Base-by-base conservation (phyloP, 2,329 filamentous ascomycete species). In the Incumbomyces delicatus region DNA sequence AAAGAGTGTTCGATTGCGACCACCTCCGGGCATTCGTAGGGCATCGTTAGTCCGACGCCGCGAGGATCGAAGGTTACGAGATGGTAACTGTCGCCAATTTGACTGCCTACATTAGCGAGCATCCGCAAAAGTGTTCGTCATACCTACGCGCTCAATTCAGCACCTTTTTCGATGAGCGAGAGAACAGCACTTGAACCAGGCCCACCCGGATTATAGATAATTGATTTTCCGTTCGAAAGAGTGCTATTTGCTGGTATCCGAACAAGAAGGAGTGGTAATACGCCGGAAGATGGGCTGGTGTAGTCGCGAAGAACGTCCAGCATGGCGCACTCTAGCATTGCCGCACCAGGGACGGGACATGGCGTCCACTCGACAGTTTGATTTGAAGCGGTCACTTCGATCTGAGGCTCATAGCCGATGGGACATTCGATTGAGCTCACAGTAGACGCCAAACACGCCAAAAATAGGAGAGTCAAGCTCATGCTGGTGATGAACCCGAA, bases 31-130 rank as follows among this genome's bases (percentile, higher is more conserved):
- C 38, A 48, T 22, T 41, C 20, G 29, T 47, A 47, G 7, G 45
- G 46, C n/a, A 48, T 37, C 10, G 46, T 48, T 13, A 44, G 30
- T n/a, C 54, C 54, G n/a, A 61, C 53, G 8, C 60, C 60, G 3
- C 61, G 58, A 1, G 60, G 59, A 45, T 62, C 61, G 31, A 63
- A 59, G 13, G 57, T 56, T 6, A 63, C 54, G 27, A 64, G 36
- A 41, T 62, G 53, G 45, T 57, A 51, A 10, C 38, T 45, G 39
- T 40, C 32, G 45, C 50, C 35, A 49, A 36, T 34, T 29, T 39
- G 42, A 36, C 20, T 44, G 14, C 17, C 33, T 32, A 32, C 39
- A 22, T 46, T 32, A 46, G 29, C 29, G 17, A 14, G 35, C 13
- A n/a, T 45, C 13, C 14, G 18, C 6, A 39, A 18, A 18, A 6